Base-by-base conservation (phyloP, 345 rosid species). In the Dimocarpus longan region DNA sequence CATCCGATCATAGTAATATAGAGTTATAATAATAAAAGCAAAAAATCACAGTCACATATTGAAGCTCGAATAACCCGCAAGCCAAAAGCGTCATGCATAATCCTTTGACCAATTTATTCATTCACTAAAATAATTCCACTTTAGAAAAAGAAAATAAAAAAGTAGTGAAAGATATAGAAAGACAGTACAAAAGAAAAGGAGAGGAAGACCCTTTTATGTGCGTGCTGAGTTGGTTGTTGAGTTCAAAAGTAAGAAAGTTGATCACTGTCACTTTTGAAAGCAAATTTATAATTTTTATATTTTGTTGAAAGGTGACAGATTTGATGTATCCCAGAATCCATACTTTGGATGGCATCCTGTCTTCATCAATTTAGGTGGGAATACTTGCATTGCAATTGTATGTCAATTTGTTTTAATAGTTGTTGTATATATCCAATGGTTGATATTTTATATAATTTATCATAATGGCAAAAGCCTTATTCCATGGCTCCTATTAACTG, bases 351-450 rank as follows among this genome's bases (percentile, higher is more conserved):
- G 52, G 10, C 52, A 46, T 66, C 26, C 16, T 63, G n/a, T 28
- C 68, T 65, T 40, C 43, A 28, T 65, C 68, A 65, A 32, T 26
- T 65, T 65, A 65, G 43, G 68, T 65, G 43, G 32, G 21, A 32
- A 65, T 15, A 5, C n/a, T 11, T 11, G 1, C 40, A 65, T 65
- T 32, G 0, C 11, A 64, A 62, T 62, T 62, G 52, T 11, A 46
- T 46, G 52, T 46, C 52, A 5, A 46, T 46, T 46, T 32, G 37
- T 32, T 32, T 32, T 1, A 32, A 32, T 32, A 32, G 37, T 32
- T 32, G 1, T 32, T 32, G 1, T 32, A 3, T 32, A 2, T 32
- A 32, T 32, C 37, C 2, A 32, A 32, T 32, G 37, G 37, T 32
- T 32, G 37, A 32, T 32, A 32, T 32, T 32, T 32, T 32, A 32